A percentile compares a stretch with the other conserved stretches of the same genome.
These are phyloP conservation scores for Albizia julibrissin DNA, from an alignment of 306 rosid genomes.

Conservation along the genomic window DNA sequence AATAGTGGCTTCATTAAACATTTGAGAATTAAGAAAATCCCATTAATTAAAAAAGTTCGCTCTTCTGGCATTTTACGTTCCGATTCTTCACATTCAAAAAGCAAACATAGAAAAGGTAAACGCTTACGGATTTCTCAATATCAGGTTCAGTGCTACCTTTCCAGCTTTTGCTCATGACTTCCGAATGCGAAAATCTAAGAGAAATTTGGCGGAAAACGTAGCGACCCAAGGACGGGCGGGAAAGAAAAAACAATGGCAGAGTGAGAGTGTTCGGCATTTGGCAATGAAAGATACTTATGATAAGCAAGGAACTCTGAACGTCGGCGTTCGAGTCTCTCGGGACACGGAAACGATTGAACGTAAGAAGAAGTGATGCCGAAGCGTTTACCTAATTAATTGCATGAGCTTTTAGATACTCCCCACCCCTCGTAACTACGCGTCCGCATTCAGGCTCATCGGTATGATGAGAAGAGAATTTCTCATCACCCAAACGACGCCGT, in stretches of 20 bases:
- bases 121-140: conserved; percentile 13
- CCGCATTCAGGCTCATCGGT: no score
- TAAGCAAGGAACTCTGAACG: not conserved
- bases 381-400: not conserved
- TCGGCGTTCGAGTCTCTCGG: not conserved
- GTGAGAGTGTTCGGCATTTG: not conserved
- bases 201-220: not conserved
- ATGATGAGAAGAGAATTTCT: no score
- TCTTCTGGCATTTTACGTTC: not conserved
- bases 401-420: no score
- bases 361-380: not conserved
- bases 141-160: not conserved
- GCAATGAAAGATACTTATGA: not conserved
- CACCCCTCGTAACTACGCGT: no score
- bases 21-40: not conserved
- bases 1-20: not conserved
- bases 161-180: not conserved
- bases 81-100: not conserved
- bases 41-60: not conserved
- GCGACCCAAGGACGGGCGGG: not conserved
- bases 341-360: not conserved
- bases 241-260: not conserved
- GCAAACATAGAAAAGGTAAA: not conserved
- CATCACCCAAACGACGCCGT: no score
- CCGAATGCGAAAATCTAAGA: not conserved